Conservation (phyloP, 176 grass and related monocot genomes). For the Musa beccarii region DNA sequence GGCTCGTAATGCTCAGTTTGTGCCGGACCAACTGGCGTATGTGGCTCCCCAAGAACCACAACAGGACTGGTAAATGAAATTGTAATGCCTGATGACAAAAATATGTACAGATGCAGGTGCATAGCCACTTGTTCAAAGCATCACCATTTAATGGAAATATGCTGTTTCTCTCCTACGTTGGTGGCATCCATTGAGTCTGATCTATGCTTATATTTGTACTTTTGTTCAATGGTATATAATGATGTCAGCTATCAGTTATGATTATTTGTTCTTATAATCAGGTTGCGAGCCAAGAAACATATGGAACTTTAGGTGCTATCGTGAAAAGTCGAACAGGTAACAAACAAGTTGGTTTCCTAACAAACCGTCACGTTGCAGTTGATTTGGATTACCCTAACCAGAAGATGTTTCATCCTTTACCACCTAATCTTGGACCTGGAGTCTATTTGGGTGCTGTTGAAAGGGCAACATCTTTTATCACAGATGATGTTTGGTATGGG, state of each 20-base stretch:
- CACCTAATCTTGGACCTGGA: conserved; percentile 94
- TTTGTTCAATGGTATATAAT: background rate
- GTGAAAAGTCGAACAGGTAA: conserved; percentile 84
- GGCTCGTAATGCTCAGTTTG: no score
- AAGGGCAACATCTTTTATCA: conserved; percentile 95
- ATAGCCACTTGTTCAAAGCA: no score
- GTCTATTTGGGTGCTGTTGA: conserved; percentile 98
- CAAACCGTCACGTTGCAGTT: conserved; percentile 87
- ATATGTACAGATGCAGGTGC: background rate
- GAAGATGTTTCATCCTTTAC: conserved; percentile 98
- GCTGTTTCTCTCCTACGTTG: no score
- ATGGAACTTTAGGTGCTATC: conserved; percentile 88
- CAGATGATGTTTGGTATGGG: conserved; percentile 98
- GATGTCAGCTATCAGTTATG: background rate
- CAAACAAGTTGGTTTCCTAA: conserved; percentile 96
- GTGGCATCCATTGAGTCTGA: no score
- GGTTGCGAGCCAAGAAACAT: conserved; percentile 98
- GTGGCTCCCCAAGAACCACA: no score
- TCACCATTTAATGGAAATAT: no score
- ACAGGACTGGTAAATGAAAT: background rate
- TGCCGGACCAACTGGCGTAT: no score
- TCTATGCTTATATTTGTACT: no score
- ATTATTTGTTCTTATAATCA: conserved; percentile 21
- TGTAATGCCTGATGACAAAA: background rate
- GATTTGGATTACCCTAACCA: conserved; percentile 98